A percentile compares a stretch with the other conserved stretches of the same genome.
phyloP scores from a whole-genome alignment of 1,139 yeast species.

The Blastobotrys elegans region DNA sequence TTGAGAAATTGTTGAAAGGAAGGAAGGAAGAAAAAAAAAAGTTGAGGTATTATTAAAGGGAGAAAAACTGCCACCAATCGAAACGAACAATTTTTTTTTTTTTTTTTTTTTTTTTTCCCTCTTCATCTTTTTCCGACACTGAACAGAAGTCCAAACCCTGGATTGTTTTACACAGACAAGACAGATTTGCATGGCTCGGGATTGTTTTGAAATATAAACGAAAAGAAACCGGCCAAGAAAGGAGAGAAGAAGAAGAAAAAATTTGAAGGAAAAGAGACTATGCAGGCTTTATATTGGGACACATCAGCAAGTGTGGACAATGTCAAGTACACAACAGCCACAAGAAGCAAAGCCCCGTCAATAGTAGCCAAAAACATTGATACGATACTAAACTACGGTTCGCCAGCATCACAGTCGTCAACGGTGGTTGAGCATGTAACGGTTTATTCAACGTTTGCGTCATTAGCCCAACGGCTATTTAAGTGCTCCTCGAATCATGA shows the following conservation, averaged over 20 bases:
- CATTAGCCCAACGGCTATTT: conserved; percentile 12
- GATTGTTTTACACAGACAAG: too few species aligned
- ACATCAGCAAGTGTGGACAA: conserved; percentile 4
- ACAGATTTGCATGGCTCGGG: too few species aligned
- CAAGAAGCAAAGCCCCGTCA: not conserved
- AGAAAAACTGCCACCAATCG: not conserved
- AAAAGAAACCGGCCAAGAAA: too few species aligned
- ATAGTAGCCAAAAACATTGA: not conserved
- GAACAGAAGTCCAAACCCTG: too few species aligned
- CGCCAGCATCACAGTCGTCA: not conserved
- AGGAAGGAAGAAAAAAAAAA: not conserved
- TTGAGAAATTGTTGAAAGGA: not conserved
- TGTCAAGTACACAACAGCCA: not conserved
- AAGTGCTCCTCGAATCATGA: conserved; percentile 12
- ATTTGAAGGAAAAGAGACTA: not conserved
- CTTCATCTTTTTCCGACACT: not conserved
- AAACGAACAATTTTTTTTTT: not conserved
- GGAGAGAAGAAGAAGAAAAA: not conserved
- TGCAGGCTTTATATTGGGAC: conserved; percentile 11
- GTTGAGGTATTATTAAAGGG: too few species aligned
- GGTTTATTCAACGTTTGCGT: conserved; percentile 11
- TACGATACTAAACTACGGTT: not conserved
- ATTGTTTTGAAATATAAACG: too few species aligned
- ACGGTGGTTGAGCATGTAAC: not conserved
- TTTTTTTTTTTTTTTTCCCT: not conserved